Conservation (phyloP, 2,329 filamentous ascomycete species). For the Cercospora canescens region DNA sequence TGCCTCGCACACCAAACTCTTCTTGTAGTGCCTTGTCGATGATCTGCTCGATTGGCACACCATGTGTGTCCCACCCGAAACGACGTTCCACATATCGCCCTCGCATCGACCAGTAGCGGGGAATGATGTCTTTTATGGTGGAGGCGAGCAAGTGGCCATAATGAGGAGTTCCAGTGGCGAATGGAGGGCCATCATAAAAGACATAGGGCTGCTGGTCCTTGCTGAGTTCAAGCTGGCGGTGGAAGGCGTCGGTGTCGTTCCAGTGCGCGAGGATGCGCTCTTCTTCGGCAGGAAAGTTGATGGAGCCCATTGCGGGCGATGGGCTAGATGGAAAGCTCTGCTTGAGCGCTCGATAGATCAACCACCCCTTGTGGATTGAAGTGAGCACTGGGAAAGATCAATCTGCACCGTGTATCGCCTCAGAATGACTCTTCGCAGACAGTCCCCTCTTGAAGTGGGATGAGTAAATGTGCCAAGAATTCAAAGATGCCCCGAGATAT, state of each 20-base stretch:
- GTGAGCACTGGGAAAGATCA: neutral
- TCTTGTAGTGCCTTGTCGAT: conserved; percentile 78
- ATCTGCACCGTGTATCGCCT: neutral
- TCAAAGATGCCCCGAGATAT: neutral
- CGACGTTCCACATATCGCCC: conserved; percentile 87
- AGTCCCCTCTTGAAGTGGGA: conserved; percentile 8
- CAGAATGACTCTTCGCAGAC: neutral
- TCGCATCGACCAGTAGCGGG: conserved; percentile 97
- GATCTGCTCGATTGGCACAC: conserved; percentile 92
- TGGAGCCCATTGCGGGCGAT: conserved; percentile 40
- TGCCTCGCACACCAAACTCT: conserved; percentile 76
- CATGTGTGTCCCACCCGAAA: conserved; percentile 96
- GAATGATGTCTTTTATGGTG: conserved; percentile 96
- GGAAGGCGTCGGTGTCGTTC: conserved; percentile 90
- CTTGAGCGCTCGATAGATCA: neutral
- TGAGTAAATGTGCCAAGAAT: neutral
- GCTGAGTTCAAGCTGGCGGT: conserved; percentile 82
- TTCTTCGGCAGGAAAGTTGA: conserved; percentile 92
- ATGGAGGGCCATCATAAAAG: conserved; percentile 76
- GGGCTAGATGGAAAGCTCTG: conserved; percentile 1
- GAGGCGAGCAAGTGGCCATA: conserved; percentile 81
- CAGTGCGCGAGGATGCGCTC: conserved; percentile 80
- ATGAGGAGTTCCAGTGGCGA: conserved; percentile 61
- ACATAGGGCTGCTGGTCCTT: conserved; percentile 81
- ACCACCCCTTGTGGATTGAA: neutral